Base-by-base conservation (phyloP, 1,284 basidiomycete genomes). In the Puccinia brachypodii region DNA sequence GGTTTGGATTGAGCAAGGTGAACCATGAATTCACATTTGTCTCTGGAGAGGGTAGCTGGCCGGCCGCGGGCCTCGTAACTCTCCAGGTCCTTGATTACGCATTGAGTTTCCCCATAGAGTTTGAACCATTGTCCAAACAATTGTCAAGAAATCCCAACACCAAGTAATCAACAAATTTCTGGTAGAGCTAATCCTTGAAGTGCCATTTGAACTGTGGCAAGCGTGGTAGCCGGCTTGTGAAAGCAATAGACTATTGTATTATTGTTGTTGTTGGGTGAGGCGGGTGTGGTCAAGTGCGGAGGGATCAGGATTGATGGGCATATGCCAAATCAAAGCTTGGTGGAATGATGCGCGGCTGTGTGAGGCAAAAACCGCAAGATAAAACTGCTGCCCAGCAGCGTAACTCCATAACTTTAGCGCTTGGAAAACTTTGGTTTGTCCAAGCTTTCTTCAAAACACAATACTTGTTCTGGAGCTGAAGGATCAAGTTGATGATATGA, bases 391-490 rank as follows among this genome's bases (percentile, higher is more conserved):
- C n/a, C n/a, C n/a, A n/a, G n/a, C n/a, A n/a, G n/a, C n/a, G n/a
- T n/a, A n/a, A n/a, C n/a, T n/a, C n/a, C n/a, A n/a, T n/a, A n/a
- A n/a, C n/a, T n/a, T n/a, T n/a, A n/a, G n/a, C n/a, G n/a, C n/a
- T n/a, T n/a, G n/a, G n/a, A n/a, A n/a, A n/a, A n/a, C n/a, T n/a
- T n/a, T n/a, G n/a, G n/a, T n/a, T n/a, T n/a, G n/a, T n/a, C n/a
- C n/a, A n/a, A n/a, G n/a, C n/a, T n/a, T n/a, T n/a, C n/a, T n/a
- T n/a, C n/a, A n/a, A n/a, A n/a, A n/a, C n/a, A n/a, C n/a, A n/a
- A 50, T 44, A 74, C 38, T 68, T 31, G 42, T 25, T 25, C 28
- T 68, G n/a, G 40, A 75, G 64, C 42, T 62, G 25, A 68, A 40
- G 60, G 31, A 36, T 19, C 7, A 66, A 25, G 25, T 53, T 28